A percentile compares a stretch with the other conserved stretches of the same genome.
Evolutionary conservation across 495 filamentous ascomycete species (phyloP).

Genomic region (Aspergillus taichungensis): DNA sequence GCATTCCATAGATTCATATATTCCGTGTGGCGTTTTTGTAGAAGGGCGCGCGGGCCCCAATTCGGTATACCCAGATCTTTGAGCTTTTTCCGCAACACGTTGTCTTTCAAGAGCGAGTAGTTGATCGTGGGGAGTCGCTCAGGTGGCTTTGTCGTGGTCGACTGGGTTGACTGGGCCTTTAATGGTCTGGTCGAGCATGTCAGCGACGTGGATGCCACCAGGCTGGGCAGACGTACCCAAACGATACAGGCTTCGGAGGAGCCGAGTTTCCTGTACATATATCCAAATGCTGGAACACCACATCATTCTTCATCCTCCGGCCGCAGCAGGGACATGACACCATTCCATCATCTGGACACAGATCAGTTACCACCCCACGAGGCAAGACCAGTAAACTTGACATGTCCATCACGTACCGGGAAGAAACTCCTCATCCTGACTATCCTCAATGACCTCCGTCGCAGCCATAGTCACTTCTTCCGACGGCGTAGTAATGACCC

Average conservation of each 20-base stretch:
- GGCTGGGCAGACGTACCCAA: constrained; percentile 19
- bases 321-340: constrained; percentile 76
- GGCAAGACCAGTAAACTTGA: background rate
- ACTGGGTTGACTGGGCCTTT: constrained; percentile 9
- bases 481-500: constrained; percentile 3
- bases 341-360: constrained; percentile 55
- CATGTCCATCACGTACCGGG: constrained; percentile 18
- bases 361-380: constrained; percentile 17
- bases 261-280: constrained; percentile 28
- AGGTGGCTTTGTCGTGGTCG: constrained; percentile 23
- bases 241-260: constrained; percentile 12
- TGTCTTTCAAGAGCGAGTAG: constrained; percentile 75
- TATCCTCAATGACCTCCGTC: constrained; percentile 28
- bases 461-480: background rate
- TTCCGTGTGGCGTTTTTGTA: constrained; percentile 79
- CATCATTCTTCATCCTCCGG: constrained; percentile 62
- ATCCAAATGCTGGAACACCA: constrained; percentile 77
- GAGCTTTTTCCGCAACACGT: constrained; percentile 67
- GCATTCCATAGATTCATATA: constrained; percentile 97
- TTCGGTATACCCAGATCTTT: constrained; percentile 72
- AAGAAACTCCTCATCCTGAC: constrained; percentile 30
- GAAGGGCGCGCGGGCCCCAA: constrained; percentile 50
- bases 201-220: no score
- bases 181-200: constrained; percentile 1
- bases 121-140: constrained; percentile 66